Evolutionary conservation across 257 asterid genomes (phyloP).

Genomic region (Mentha longifolia): DNA sequence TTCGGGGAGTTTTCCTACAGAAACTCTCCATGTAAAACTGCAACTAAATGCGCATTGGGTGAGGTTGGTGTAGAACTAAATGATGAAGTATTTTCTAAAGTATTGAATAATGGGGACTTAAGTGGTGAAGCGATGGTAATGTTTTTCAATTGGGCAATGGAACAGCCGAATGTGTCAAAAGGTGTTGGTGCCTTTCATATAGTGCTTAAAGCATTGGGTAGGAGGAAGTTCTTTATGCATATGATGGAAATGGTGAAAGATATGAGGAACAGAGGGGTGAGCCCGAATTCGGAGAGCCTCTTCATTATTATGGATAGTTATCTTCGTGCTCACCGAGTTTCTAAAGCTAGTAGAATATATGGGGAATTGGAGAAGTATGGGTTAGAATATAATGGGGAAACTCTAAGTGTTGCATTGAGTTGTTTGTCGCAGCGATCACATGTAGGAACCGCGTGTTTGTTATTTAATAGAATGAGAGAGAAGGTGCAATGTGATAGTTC

Average conservation of each 20-base stretch:
- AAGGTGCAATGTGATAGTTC: constrained; percentile 49
- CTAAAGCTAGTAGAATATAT: constrained; percentile 61
- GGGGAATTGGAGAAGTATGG: constrained; percentile 61
- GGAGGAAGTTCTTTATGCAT: constrained; percentile 63
- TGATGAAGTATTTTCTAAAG: constrained; percentile 56
- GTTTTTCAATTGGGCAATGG: constrained; percentile 74
- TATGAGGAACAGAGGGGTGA: constrained; percentile 52
- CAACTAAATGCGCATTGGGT: constrained; percentile 49
- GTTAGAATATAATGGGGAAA: constrained; percentile 47
- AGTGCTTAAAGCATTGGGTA: constrained; percentile 72
- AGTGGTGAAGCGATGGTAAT: constrained; percentile 62
- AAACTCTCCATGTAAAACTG: constrained; percentile 53
- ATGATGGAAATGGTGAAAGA: constrained; percentile 64
- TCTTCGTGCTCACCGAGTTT: constrained; percentile 61
- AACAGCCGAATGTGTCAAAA: constrained; percentile 43
- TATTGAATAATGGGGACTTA: constrained; percentile 66
- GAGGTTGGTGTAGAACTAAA: constrained; percentile 57
- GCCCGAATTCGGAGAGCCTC: constrained; percentile 57
- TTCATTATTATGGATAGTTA: constrained; percentile 65
- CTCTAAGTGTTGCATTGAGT: constrained; percentile 61
- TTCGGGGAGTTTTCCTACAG: constrained; percentile 82
- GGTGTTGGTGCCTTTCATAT: constrained; percentile 45
- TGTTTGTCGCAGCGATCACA: constrained; percentile 61
- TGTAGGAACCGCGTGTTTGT: constrained; percentile 62
- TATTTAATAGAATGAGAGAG: constrained; percentile 62